These are phyloP conservation scores for Penicillium sp. DNA, from an alignment of 2,329 filamentous ascomycete species.

Conservation along the genomic window DNA sequence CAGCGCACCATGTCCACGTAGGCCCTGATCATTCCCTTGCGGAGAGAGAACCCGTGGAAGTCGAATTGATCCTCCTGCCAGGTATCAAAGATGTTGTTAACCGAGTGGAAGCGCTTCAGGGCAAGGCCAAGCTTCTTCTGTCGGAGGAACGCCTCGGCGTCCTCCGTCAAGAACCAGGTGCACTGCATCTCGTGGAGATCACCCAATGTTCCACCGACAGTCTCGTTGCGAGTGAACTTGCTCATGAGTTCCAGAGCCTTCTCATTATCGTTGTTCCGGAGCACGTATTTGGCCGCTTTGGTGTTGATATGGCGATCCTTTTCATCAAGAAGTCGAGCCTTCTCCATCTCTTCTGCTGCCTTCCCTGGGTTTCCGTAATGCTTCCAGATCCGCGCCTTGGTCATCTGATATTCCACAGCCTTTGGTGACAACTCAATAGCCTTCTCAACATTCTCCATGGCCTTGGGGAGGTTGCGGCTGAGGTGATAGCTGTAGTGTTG, in stretches of 20 bases:
- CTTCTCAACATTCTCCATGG: constrained; percentile 71
- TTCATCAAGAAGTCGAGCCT: constrained; percentile 72
- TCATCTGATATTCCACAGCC: constrained; percentile 87
- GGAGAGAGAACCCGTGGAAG: constrained; percentile 94
- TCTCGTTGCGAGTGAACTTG: constrained; percentile 87
- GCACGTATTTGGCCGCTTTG: constrained; percentile 92
- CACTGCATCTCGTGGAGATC: constrained; percentile 98
- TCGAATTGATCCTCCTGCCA: constrained; percentile 99
- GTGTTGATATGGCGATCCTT: constrained; percentile 97
- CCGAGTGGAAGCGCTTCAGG: constrained; percentile 79
- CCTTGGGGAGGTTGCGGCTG: constrained; percentile 74
- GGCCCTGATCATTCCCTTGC: constrained; percentile 88
- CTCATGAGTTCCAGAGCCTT: constrained; percentile 79
- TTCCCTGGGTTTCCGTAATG: constrained; percentile 70
- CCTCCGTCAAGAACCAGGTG: constrained; percentile 92
- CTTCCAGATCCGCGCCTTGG: constrained; percentile 89
- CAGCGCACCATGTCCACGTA: constrained; percentile 95
- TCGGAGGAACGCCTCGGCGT: constrained; percentile 78
- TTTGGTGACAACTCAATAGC: constrained; percentile 70
- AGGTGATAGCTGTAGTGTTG: constrained; percentile 93
- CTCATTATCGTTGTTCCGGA: constrained; percentile 84
- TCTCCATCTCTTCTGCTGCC: constrained; percentile 80
- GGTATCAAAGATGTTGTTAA: constrained; percentile 87
- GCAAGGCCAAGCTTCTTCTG: constrained; percentile 75
- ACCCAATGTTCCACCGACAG: constrained; percentile 73